Conservation (phyloP, 2,329 filamentous ascomycete genomes). For the Fusarium pseudonygamai region DNA sequence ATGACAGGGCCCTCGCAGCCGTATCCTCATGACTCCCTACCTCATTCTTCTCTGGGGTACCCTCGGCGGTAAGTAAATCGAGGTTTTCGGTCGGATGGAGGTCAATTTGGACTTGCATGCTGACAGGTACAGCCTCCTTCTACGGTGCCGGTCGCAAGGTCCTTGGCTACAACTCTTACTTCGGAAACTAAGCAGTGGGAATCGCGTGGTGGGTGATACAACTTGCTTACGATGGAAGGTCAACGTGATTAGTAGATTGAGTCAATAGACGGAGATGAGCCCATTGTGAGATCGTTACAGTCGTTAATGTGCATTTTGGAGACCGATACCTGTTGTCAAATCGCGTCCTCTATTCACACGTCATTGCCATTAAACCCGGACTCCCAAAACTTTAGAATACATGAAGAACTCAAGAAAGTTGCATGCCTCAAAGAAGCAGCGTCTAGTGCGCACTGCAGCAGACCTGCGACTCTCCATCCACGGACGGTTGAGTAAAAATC, state of each 20-base stretch:
- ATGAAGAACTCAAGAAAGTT: constrained; percentile 38
- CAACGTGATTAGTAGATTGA: constrained; percentile 38
- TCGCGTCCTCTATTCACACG: constrained; percentile 41
- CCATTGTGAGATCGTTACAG: constrained; percentile 30
- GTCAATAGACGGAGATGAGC: constrained; percentile 40
- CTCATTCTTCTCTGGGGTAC: constrained; percentile 70
- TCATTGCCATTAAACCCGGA: constrained; percentile 46
- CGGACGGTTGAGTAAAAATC: constrained; percentile 10
- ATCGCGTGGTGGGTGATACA: constrained; percentile 15
- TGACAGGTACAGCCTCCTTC: constrained; percentile 58
- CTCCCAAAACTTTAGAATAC: constrained; percentile 46
- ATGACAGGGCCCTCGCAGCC: constrained; percentile 70
- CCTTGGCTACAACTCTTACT: constrained; percentile 83
- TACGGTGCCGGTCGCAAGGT: constrained; percentile 81
- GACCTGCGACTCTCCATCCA: constrained; percentile 20
- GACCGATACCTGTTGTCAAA: constrained; percentile 9
- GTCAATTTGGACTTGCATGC: not conserved
- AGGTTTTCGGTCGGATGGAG: not conserved
- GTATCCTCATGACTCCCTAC: constrained; percentile 74
- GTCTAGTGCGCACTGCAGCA: constrained; percentile 36
- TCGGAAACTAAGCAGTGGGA: constrained; percentile 58
- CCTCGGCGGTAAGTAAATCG: constrained; percentile 64
- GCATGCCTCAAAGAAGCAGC: constrained; percentile 34
- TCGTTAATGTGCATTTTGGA: constrained; percentile 1
- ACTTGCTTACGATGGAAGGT: constrained; percentile 20